A percentile compares a stretch with the other conserved stretches of the same genome.
Conservation (phyloP, 2,329 filamentous ascomycete genomes). For the Colletotrichum truncatum region DNA sequence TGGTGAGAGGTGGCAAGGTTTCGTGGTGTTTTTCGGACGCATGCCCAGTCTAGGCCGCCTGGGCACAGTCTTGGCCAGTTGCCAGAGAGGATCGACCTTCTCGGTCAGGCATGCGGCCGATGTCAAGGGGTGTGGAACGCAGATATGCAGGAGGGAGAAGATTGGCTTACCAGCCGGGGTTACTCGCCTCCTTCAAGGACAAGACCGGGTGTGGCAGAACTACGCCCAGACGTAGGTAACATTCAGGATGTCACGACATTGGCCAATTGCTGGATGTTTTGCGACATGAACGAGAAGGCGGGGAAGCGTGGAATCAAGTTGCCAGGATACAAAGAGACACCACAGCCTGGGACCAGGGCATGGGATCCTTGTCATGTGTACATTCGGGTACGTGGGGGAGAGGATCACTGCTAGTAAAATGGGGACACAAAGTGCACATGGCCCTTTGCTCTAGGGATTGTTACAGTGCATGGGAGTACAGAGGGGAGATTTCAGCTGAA, state of each 20-base stretch:
- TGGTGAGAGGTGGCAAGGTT: conserved; percentile 21
- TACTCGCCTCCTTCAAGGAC: not conserved
- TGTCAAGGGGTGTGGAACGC: conserved; percentile 8
- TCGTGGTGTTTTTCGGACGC: conserved; percentile 8
- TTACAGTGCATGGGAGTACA: not conserved
- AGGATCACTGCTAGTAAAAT: not conserved
- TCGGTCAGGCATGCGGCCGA: conserved; percentile 29
- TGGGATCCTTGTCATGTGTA: conserved; percentile 1
- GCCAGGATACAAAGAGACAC: not conserved
- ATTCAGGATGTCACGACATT: not conserved
- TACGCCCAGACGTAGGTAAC: not conserved
- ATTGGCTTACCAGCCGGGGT: conserved; percentile 17
- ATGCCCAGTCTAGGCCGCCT: conserved; percentile 17
- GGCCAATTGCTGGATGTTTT: not conserved
- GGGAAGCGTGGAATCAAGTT: not conserved
- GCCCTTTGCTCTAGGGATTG: not conserved
- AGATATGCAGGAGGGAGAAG: conserved; percentile 17
- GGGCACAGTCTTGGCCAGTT: conserved; percentile 22
- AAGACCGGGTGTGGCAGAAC: conserved; percentile 9
- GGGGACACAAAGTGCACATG: not conserved
- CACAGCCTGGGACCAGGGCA: not conserved
- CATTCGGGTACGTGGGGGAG: conserved; percentile 12
- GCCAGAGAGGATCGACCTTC: conserved; percentile 26
- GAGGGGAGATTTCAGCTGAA: not conserved
- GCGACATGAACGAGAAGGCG: not conserved